phyloP scores from a whole-genome alignment of 176 grass and related monocot species.

The Zoysia japonica region DNA sequence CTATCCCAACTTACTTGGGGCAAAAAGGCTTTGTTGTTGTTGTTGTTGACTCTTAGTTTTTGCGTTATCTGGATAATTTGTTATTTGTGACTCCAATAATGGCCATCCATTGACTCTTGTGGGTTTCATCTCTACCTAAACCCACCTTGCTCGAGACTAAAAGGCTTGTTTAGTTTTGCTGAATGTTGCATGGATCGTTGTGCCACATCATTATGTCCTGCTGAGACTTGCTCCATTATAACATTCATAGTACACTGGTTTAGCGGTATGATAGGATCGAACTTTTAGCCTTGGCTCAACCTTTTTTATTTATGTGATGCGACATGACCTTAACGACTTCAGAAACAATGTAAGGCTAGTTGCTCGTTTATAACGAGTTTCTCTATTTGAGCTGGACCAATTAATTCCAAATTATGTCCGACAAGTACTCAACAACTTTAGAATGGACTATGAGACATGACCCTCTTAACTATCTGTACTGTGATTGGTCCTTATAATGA shows the following conservation, averaged over 20 bases:
- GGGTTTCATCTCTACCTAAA: not conserved
- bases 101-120: not conserved
- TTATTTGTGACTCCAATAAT: not conserved
- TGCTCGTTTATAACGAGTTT: not conserved
- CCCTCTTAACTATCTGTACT: not conserved
- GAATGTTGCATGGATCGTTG: not conserved
- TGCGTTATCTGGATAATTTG: not conserved
- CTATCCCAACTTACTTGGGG: too few relatives aligned
- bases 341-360: not conserved
- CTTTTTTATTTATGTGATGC: not conserved
- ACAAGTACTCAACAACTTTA: not conserved
- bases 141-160: not conserved
- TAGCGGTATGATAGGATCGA: not conserved
- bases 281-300: not conserved
- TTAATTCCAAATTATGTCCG: not conserved
- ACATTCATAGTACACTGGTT: not conserved
- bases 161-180: not conserved
- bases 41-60: not conserved
- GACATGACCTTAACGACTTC: not conserved
- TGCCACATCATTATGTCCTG: not conserved
- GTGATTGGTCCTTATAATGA: not conserved
- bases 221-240: not conserved
- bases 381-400: not conserved
- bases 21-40: too few relatives aligned
- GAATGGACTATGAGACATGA: not conserved